phyloP scores from a whole-genome alignment of 208 protist genomes.

The Acanthamoeba lenticulata region DNA sequence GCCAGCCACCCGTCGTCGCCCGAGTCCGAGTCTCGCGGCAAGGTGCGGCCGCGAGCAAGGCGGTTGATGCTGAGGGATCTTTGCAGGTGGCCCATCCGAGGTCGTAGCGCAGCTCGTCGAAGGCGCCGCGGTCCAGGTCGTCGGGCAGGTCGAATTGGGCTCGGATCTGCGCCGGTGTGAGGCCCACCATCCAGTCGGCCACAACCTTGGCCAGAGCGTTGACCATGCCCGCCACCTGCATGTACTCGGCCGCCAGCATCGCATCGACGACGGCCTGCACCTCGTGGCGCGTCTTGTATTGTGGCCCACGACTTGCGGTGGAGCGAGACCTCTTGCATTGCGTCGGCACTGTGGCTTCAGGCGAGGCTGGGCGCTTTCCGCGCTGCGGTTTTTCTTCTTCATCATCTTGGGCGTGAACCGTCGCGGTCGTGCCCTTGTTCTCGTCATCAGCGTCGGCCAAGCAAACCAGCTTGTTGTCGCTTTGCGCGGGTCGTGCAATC shows the following conservation, averaged over 20 bases:
- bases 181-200: constrained; percentile 13
- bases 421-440: too few species aligned
- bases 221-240: not conserved
- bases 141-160: not conserved
- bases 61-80: not conserved
- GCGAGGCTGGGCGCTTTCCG: not conserved
- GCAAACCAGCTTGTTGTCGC: not conserved
- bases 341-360: not conserved
- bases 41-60: not conserved
- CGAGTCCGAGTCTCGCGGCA: not conserved
- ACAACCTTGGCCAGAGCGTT: not conserved
- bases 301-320: not conserved
- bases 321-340: not conserved
- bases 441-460: not conserved
- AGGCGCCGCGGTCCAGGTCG: not conserved
- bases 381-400: not conserved
- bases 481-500: not conserved
- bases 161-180: not conserved
- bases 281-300: not conserved
- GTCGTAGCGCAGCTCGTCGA: not conserved
- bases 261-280: not conserved
- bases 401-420: not conserved
- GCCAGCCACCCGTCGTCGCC: not conserved
- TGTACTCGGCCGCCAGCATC: not conserved
- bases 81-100: not conserved